Percentiles rank a stretch among this genome's conserved stretches.
Evolutionary conservation across 2,329 filamentous ascomycete species (phyloP).

Genomic region (Aspergillus thermomutatus): DNA sequence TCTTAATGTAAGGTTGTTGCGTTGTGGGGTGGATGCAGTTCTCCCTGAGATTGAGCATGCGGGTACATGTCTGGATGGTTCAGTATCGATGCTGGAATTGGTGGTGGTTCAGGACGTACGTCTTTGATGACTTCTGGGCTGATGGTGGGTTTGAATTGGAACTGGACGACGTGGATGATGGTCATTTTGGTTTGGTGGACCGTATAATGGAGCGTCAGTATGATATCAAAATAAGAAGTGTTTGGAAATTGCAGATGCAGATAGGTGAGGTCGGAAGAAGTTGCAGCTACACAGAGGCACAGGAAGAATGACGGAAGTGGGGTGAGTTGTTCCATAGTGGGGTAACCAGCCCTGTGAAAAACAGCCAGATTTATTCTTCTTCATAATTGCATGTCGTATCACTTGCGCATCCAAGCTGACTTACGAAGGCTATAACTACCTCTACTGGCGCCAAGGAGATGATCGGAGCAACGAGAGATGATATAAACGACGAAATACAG

Average conservation of each 20-base stretch:
- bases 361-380: no score
- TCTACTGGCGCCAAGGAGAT: background rate
- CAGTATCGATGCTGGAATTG: background rate
- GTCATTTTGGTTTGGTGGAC: slow-evolving; percentile 48
- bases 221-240: background rate
- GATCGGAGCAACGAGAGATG: background rate
- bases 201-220: background rate
- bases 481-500: background rate
- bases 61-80: slow-evolving; percentile 48
- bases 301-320: background rate
- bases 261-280: background rate
- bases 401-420: background rate
- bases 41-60: slow-evolving; percentile 56
- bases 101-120: slow-evolving; percentile 41
- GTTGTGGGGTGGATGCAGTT: slow-evolving; percentile 59
- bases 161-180: slow-evolving; percentile 66
- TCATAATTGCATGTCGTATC: background rate
- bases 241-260: no score
- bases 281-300: no score
- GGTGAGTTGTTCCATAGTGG: background rate
- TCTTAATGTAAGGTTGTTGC: slow-evolving; percentile 59
- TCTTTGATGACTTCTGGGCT: slow-evolving; percentile 52
- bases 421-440: background rate
- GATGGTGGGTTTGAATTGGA: slow-evolving; percentile 58
- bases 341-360: background rate